Base-by-base conservation (phyloP, 2,329 filamentous ascomycete species). In the Cercospora sesami region DNA sequence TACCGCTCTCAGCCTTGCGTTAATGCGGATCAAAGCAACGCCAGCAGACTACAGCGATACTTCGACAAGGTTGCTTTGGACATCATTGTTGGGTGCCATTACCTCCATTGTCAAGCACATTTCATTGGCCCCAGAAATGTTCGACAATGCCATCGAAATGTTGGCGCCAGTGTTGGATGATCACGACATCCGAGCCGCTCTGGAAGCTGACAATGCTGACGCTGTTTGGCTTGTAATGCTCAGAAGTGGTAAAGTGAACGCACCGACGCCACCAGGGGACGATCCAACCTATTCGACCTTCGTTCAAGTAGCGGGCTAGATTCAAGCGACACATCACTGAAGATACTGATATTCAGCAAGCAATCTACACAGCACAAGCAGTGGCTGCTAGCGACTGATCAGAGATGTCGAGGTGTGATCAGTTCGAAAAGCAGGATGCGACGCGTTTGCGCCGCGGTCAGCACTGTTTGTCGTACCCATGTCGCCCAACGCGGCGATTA, bases 201-300 rank as follows among this genome's bases (percentile, higher is more conserved):
- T 95, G 57, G 87, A 91, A 71, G 79, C 77, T 3, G 80, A 90
- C 63, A 93, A 94, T 77, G 82, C 85, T 0, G 92, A 95, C 81
- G 90, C 90, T 1, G 89, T 95, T 4, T 96, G 92, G 92, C 79
- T 94, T 71, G 82, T 83, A 48, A 79, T 86, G 74, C 85, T 75
- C 55, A 68, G 69, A 48, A 60, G 39, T 64, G 74, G 73, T 21
- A 39, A 23, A 10, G 14, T 65, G 14, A 51, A 10, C n/a, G 9
- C 64, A 23, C 70, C 68, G 8, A 42, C 26, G n/a, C 16, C 55
- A 14, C 62, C 60, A 9, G 31, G 16, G 61, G 26, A 58, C 8
- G 31, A 48, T 39, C 10, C 62, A 26, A n/a, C 63, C 9, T 14
- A 26, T 18, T 66, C 59, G 26, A 31, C 39, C 53, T 71, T 65